Conservation (phyloP, 352 stramenopile genomes). For the Globisporangium sylvaticum region DNA sequence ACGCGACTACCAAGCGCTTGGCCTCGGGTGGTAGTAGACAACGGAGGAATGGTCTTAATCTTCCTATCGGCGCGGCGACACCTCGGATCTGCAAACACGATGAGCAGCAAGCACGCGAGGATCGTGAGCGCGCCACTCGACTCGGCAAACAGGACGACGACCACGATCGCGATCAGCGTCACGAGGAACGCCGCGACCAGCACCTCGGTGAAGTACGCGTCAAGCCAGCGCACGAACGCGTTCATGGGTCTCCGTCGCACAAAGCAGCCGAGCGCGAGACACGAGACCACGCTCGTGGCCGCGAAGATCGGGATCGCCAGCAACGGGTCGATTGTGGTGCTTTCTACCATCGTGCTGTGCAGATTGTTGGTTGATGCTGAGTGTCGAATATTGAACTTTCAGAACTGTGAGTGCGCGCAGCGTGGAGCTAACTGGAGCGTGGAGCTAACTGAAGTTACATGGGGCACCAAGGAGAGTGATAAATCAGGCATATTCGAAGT, state of each 20-base stretch:
- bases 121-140: no score
- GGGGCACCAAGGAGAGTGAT: no score
- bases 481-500: no score
- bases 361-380: not conserved
- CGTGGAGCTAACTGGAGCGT: no score
- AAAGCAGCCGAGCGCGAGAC: not conserved
- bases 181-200: not conserved
- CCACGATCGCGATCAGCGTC: not conserved
- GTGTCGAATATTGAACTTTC: no score
- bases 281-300: not conserved
- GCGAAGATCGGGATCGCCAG: not conserved
- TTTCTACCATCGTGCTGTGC: not conserved
- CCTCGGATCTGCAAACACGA: not conserved
- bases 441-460: no score
- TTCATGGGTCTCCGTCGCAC: not conserved
- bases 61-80: not conserved
- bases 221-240: not conserved
- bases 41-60: not conserved
- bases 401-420: not conserved
- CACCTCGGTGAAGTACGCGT: not conserved
- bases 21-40: not conserved
- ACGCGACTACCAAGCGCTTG: not conserved
- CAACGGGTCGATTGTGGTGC: not conserved
- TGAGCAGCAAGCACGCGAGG: no score
- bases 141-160: not conserved